A percentile compares a stretch with the other conserved stretches of the same genome.
Evolutionary conservation across 2,329 filamentous ascomycete species (phyloP).

Genomic region (Amauroascus verrucosus): DNA sequence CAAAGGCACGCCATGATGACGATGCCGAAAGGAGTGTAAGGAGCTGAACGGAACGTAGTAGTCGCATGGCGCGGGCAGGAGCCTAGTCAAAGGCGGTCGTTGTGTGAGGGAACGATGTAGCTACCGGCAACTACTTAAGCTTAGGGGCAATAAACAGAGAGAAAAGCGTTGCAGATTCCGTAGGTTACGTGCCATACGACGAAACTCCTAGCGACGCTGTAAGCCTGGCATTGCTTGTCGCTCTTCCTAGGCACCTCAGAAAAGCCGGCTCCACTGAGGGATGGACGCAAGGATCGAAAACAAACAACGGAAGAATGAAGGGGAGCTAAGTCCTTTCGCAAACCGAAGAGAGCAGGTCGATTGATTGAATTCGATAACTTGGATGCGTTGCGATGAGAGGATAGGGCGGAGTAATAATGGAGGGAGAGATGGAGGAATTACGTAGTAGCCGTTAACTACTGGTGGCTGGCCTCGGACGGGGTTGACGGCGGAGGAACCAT

Average conservation of each 20-base stretch:
- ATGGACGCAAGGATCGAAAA: not conserved
- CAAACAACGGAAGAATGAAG: not conserved
- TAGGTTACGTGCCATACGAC: not conserved
- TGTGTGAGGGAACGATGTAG: not conserved
- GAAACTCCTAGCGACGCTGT: not conserved
- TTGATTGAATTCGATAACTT: not conserved
- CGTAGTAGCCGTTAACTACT: not conserved
- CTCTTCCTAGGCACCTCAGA: not conserved
- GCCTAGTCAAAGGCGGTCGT: constrained; percentile 7
- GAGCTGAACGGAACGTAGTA: constrained; percentile 1
- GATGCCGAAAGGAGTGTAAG: constrained; percentile 18
- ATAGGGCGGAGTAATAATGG: not conserved
- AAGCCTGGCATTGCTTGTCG: not conserved
- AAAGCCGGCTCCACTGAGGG: not conserved
- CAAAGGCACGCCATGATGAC: constrained; percentile 19
- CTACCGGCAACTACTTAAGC: not conserved
- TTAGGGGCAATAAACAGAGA: not conserved
- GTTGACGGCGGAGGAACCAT: too few relatives aligned
- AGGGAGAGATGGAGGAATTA: not conserved
- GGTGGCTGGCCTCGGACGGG: not conserved
- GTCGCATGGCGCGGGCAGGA: constrained; percentile 13
- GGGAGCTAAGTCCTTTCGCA: not conserved
- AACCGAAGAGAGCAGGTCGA: not conserved
- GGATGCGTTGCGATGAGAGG: not conserved
- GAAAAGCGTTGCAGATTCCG: not conserved